Percentiles rank a stretch among this genome's conserved stretches.
Conservation (phyloP, 306 rosid species). For the Cucurbita maxima region DNA sequence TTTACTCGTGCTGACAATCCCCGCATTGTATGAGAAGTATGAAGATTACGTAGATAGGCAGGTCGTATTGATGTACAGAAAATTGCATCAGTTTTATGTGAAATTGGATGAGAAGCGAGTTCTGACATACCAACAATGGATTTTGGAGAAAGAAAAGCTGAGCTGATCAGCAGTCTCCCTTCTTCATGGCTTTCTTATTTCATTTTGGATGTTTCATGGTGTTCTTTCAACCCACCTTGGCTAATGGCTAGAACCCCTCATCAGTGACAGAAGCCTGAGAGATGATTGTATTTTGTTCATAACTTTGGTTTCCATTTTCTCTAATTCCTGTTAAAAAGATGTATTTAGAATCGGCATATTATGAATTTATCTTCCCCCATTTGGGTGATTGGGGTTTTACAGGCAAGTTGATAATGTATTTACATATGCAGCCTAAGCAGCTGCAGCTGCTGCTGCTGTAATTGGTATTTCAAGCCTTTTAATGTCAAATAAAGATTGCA, state of each 20-base stretch:
- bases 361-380: not conserved
- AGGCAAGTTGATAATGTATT: not conserved
- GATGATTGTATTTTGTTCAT: slow-evolving; percentile 4
- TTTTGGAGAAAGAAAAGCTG: slow-evolving; percentile 58
- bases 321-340: not conserved
- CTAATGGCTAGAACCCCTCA: not conserved
- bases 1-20: slow-evolving; percentile 53
- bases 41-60: slow-evolving; percentile 57
- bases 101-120: slow-evolving; percentile 38
- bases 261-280: not conserved
- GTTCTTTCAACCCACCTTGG: not conserved
- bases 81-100: slow-evolving; percentile 37
- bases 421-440: not conserved
- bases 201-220: not conserved
- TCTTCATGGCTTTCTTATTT: not conserved
- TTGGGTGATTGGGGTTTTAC: not conserved
- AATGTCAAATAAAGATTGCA: not conserved
- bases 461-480: not conserved
- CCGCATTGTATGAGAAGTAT: slow-evolving; percentile 66
- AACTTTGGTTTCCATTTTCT: slow-evolving; percentile 2
- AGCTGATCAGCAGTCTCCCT: slow-evolving; percentile 23
- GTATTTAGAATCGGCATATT: slow-evolving; percentile 2
- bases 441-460: not conserved
- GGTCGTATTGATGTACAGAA: slow-evolving; percentile 36
- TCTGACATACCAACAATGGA: slow-evolving; percentile 35